phyloP scores from a whole-genome alignment of 805 yeast genomes.

The Wickerhamiella nectarea region DNA sequence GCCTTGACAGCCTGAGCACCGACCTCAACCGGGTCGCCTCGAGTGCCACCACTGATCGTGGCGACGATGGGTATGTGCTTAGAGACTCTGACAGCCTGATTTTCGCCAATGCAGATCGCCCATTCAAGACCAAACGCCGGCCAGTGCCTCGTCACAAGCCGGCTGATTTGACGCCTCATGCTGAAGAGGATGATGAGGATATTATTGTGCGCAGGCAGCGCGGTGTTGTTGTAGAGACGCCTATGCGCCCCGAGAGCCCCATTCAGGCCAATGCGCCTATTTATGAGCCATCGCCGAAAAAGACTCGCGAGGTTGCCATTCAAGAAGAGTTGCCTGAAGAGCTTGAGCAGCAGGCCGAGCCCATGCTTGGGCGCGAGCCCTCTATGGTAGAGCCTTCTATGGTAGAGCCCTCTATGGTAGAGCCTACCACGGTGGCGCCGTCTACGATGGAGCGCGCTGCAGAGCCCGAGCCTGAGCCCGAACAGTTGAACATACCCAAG shows the following conservation, averaged over 20 bases:
- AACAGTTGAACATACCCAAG: background rate
- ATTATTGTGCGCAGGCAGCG: background rate
- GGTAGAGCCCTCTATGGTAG: too few relatives aligned
- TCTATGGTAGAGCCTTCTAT: too few relatives aligned
- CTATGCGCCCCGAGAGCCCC: background rate
- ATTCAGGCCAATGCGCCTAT: slow-evolving; percentile 1
- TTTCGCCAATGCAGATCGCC: slow-evolving; percentile 3
- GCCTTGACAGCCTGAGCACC: slow-evolving; percentile 6
- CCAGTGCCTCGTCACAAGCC: slow-evolving; percentile 6
- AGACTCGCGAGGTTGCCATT: background rate
- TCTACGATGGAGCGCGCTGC: too few relatives aligned
- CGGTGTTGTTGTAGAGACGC: slow-evolving; percentile 3
- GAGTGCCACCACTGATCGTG: background rate
- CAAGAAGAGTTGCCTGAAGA: background rate
- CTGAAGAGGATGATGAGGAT: slow-evolving; percentile 2
- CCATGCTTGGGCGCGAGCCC: too few relatives aligned
- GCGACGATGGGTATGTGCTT: slow-evolving; percentile 7
- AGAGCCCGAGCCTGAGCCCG: too few relatives aligned
- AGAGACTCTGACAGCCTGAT: slow-evolving; percentile 10
- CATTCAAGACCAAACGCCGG: slow-evolving; percentile 6
- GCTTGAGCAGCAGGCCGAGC: too few relatives aligned
- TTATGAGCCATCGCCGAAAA: slow-evolving; percentile 2
- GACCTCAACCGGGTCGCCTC: slow-evolving; percentile 10
- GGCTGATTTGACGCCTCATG: background rate
- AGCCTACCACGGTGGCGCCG: too few relatives aligned